Percentiles rank a stretch among this genome's conserved stretches.
These are phyloP conservation scores for Rhytidhysteron rufulum DNA, from an alignment of 2,329 filamentous ascomycete species.

Conservation along the genomic window DNA sequence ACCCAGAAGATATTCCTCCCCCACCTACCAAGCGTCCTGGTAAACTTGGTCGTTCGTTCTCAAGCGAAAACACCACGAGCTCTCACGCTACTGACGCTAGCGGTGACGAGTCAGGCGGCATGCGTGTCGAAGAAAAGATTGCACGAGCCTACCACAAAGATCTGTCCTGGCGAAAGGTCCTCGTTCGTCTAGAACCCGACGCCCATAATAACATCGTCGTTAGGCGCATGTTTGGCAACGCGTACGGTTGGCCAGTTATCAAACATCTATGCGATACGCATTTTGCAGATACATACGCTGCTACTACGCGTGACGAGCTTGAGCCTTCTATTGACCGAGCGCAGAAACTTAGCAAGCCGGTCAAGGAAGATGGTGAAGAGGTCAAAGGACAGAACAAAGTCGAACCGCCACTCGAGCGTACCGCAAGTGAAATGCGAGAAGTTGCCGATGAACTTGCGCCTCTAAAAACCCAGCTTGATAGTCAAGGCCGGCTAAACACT, in stretches of 20 bases:
- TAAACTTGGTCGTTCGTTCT: slow-evolving; percentile 32
- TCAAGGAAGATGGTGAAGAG: slow-evolving; percentile 63
- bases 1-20: slow-evolving; percentile 85
- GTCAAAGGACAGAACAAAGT: slow-evolving; percentile 47
- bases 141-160: slow-evolving; percentile 90
- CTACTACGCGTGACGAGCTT: slow-evolving; percentile 63
- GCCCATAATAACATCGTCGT: slow-evolving; percentile 99
- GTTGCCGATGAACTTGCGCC: slow-evolving; percentile 39
- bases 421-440: slow-evolving; percentile 48
- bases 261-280: slow-evolving; percentile 94
- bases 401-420: slow-evolving; percentile 36
- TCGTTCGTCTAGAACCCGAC: slow-evolving; percentile 92
- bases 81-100: slow-evolving; percentile 22
- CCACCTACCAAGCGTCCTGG: slow-evolving; percentile 54
- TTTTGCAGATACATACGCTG: slow-evolving; percentile 71
- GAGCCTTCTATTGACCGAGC: slow-evolving; percentile 68
- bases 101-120: slow-evolving; percentile 52
- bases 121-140: slow-evolving; percentile 97
- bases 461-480: slow-evolving; percentile 19
- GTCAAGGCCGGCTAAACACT: slow-evolving; percentile 19
- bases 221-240: slow-evolving; percentile 92
- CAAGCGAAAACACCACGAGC: slow-evolving; percentile 26
- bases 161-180: slow-evolving; percentile 91
- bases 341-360: slow-evolving; percentile 53
- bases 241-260: slow-evolving; percentile 94